Percentiles rank a stretch among this genome's conserved stretches.
phyloP scores from a whole-genome alignment of 1,284 basidiomycete genomes.

The Moesziomyces parantarcticus region DNA sequence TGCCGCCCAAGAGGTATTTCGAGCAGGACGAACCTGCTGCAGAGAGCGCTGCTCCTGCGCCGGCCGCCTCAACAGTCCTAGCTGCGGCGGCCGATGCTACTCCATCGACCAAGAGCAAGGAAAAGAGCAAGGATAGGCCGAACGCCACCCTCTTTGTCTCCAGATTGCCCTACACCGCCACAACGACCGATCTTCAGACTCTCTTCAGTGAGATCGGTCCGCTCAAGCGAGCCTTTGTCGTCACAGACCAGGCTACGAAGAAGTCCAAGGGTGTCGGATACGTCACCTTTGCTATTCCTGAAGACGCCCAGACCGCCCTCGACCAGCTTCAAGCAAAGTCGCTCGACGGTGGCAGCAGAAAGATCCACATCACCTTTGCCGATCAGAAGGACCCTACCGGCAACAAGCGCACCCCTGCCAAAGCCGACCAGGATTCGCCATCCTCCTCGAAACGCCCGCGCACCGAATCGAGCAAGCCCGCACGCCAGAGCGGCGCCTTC shows the following conservation, averaged over 20 bases:
- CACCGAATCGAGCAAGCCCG: constrained; percentile 17
- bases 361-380: constrained; percentile 61
- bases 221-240: constrained; percentile 91
- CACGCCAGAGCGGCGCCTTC: constrained; percentile 8
- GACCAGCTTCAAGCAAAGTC: constrained; percentile 62
- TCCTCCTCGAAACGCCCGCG: constrained; percentile 31
- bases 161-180: constrained; percentile 83
- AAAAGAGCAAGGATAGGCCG: constrained; percentile 13
- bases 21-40: constrained; percentile 42
- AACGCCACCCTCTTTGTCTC: constrained; percentile 69
- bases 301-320: constrained; percentile 76
- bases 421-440: constrained; percentile 20
- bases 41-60: constrained; percentile 10
- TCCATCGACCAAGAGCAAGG: constrained; percentile 8
- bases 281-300: constrained; percentile 87
- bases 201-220: constrained; percentile 96
- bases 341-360: constrained; percentile 58
- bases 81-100: constrained; percentile 2
- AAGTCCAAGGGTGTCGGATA: constrained; percentile 97
- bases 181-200: constrained; percentile 87
- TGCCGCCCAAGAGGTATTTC: constrained; percentile 56
- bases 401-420: constrained; percentile 32
- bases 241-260: constrained; percentile 80
- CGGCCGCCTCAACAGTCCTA: constrained; percentile 2
- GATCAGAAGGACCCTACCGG: constrained; percentile 50